A percentile compares a stretch with the other conserved stretches of the same genome.
phyloP scores from a whole-genome alignment of 2,329 filamentous ascomycete species.

The Cladosporium halotolerans region DNA sequence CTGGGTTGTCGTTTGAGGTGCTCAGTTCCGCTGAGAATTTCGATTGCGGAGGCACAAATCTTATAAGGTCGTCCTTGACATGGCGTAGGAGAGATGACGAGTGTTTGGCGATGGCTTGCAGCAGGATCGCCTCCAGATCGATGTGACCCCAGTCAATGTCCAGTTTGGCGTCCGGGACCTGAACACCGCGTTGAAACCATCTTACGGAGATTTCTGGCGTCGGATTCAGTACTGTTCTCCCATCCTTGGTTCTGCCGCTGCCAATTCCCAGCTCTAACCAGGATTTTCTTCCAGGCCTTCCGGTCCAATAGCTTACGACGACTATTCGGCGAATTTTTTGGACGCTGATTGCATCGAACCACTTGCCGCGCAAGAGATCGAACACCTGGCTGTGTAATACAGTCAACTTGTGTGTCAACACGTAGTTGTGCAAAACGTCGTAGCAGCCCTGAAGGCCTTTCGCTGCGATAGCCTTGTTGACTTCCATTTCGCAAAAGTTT shows the following conservation, averaged over 20 bases:
- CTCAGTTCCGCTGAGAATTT: constrained; percentile 54
- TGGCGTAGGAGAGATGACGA: constrained; percentile 53
- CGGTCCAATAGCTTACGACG: constrained; percentile 85
- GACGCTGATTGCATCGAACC: constrained; percentile 71
- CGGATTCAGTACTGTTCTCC: constrained; percentile 26
- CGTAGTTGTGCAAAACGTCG: constrained; percentile 77
- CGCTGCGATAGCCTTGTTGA: constrained; percentile 64
- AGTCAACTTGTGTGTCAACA: constrained; percentile 83
- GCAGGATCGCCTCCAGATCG: constrained; percentile 68
- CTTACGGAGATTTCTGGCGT: constrained; percentile 50
- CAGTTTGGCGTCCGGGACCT: constrained; percentile 62
- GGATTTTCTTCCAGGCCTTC: constrained; percentile 65
- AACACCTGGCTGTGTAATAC: constrained; percentile 72
- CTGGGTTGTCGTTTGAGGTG: constrained; percentile 56
- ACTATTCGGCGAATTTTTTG: constrained; percentile 76
- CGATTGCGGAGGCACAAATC: constrained; percentile 19
- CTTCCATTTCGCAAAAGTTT: constrained; percentile 59
- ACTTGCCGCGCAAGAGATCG: constrained; percentile 62
- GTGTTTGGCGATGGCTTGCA: constrained; percentile 68
- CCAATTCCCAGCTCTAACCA: constrained; percentile 86
- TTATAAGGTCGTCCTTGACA: constrained; percentile 29
- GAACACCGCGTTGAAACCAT: constrained; percentile 80
- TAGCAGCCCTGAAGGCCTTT: constrained; percentile 77
- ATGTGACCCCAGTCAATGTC: constrained; percentile 60
- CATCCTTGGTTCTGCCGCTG: constrained; percentile 47